Base-by-base conservation (phyloP, 2,329 filamentous ascomycete species). In the Calonectria fujianensis region DNA sequence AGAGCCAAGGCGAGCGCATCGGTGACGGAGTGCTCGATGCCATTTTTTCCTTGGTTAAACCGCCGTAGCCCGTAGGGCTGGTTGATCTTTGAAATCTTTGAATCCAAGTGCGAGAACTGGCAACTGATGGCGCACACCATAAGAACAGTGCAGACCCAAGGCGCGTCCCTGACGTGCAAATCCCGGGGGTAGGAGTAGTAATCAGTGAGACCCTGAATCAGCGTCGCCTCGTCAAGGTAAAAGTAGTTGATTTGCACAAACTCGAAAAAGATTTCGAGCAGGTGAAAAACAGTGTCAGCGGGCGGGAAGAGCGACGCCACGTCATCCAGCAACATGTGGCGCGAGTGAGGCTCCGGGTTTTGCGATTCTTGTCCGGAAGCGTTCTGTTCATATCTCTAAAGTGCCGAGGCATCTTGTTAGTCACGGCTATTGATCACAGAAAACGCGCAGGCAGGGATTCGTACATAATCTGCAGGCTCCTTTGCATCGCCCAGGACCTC, bases 91-190 rank as follows among this genome's bases (percentile, higher is more conserved):
- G 83, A 81, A 61, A 48, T 48, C 45, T 48, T 61, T 32, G 83
- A 81, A 61, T 88, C 86, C 20, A 90, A 83, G 63, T 89, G 87
- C 2, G 87, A 88, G 73, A 88, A 90, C 73, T 89, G 88, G 0
- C 88, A 89, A 11, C 88, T 88, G n/a, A 89, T 88, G 29, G 88
- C 88, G 31, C 90, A 82, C 0, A 89, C 84, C 35, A 86, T 86
- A 52, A 88, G 85, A 11, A 89, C 82, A 48, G 87, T 86, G 74
- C 87, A 86, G n/a, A 89, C 80, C 57, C 57, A 63, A 11, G 57
- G 57, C 57, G 57, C 57, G 27, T 63, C 57, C 3, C 57, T 41
- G 8, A 63, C 57, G 4, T 39, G 57, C 57, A 63, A 31, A 29
- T 63, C 57, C 24, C 57, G 18, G 24, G 57, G 57, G 20, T 37